Base-by-base conservation (phyloP, 2,329 filamentous ascomycete genomes). In the Alternaria atra region DNA sequence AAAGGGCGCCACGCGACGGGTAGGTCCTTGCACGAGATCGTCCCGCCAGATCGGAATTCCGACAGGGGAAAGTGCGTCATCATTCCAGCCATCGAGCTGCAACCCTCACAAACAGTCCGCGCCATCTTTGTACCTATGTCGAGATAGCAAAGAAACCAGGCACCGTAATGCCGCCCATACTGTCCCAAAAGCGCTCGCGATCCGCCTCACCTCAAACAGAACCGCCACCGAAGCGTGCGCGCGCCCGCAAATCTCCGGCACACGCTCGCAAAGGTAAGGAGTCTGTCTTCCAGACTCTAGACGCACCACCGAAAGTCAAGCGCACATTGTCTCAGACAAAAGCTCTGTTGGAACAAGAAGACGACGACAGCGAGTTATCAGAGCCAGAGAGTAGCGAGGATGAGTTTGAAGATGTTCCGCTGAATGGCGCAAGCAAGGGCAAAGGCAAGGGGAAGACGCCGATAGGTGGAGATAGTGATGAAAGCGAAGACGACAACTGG, bases 131-230 rank as follows among this genome's bases (percentile, higher is more conserved):
- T 12, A 3, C 48, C 29, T 23, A 60, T 65, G 46, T 32, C 39
- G 4, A 50, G 15, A 61, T 58, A 58, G 30, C 37, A 30, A 32
- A 54, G 5, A 25, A 2, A 29, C 13, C 5, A 29, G 61, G 58
- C 56, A 61, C 17, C 17, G 64, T 13, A 6, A 93, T 93, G 90
- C 89, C 90, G 71, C 90, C 90, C 25, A 81, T 86, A 66, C 83
- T 91, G 15, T 84, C 89, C 50, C 87, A 89, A 68, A 93, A 93
- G 80, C 86, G 89, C 62, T 70, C 87, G 67, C 86, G 84, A 37
- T 68, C 68, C n/a, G 64, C 69, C 61, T 85, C 86, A 2, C 80
- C 84, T 0, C 77, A 80, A 2, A 76, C 80, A 29, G 71, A 75
- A 32, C 71, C 77, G 44, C 65, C 64, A 39, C 57, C 68, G 10